Conservation (phyloP, 2,329 filamentous ascomycete genomes). For the Aspergillus proliferans region DNA sequence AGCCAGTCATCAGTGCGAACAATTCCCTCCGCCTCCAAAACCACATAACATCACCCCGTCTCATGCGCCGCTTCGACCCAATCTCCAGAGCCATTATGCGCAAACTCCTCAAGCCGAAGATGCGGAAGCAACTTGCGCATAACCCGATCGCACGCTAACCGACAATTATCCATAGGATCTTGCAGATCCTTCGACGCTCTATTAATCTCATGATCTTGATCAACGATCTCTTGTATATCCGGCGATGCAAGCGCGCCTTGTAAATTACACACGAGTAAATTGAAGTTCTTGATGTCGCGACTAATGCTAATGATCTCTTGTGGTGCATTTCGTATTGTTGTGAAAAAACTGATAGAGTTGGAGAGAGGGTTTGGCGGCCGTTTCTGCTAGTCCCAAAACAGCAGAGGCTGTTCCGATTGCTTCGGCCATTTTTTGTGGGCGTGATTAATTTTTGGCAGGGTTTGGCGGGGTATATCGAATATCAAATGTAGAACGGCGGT, state of each 20-base stretch:
- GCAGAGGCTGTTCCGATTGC: neutral
- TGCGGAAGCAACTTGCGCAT: slow-evolving; percentile 1
- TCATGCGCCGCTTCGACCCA: neutral
- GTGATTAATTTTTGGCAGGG: too few species aligned
- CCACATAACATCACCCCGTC: neutral
- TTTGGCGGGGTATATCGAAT: too few species aligned
- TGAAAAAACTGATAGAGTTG: slow-evolving; percentile 5
- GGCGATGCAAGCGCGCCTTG: neutral
- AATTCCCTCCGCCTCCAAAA: neutral
- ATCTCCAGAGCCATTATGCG: neutral
- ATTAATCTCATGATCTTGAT: slow-evolving; percentile 1
- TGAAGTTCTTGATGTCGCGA: slow-evolving; percentile 1
- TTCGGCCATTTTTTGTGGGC: neutral
- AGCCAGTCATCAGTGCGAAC: neutral
- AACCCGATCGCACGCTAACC: neutral
- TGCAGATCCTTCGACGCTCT: slow-evolving; percentile 1
- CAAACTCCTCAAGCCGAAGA: neutral
- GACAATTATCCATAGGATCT: slow-evolving; percentile 2
- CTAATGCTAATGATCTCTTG: slow-evolving; percentile 1
- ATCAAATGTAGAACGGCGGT: too few species aligned
- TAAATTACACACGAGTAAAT: slow-evolving; percentile 3
- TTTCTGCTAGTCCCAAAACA: slow-evolving; percentile 1
- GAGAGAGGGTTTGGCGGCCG: slow-evolving; percentile 1
- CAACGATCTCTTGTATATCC: neutral
- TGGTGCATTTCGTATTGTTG: slow-evolving; percentile 3